Percentiles rank a stretch among this genome's conserved stretches.
phyloP scores from a whole-genome alignment of 1,284 basidiomycete genomes.

The Heterobasidion irregulare region DNA sequence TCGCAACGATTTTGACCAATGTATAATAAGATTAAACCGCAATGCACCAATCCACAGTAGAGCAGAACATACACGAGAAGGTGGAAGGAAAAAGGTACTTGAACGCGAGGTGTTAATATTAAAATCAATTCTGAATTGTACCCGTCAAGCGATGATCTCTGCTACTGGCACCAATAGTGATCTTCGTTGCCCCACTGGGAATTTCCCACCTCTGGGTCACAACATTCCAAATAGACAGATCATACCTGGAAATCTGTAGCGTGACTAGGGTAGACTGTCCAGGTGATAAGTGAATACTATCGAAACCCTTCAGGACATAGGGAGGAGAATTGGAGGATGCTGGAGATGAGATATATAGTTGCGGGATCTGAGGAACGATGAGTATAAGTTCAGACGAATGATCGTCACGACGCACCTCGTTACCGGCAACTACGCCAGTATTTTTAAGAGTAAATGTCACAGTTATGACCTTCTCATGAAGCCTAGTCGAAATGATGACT shows the following conservation, averaged over 20 bases:
- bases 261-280: slow-evolving; percentile 32
- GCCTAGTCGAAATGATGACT: slow-evolving; percentile 17
- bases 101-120: too few relatives aligned
- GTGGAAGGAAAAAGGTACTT: too few relatives aligned
- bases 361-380: slow-evolving; percentile 30
- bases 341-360: slow-evolving; percentile 41
- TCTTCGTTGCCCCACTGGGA: slow-evolving; percentile 31
- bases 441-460: slow-evolving; percentile 39
- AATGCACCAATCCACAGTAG: too few relatives aligned
- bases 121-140: neutral
- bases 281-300: slow-evolving; percentile 32
- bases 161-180: slow-evolving; percentile 47
- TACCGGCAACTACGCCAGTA: slow-evolving; percentile 34
- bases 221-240: slow-evolving; percentile 37
- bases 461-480: slow-evolving; percentile 36
- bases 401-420: slow-evolving; percentile 27
- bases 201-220: slow-evolving; percentile 35
- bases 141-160: slow-evolving; percentile 36
- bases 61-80: too few relatives aligned
- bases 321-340: slow-evolving; percentile 34
- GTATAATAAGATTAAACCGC: too few relatives aligned
- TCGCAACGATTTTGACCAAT: neutral
- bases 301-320: slow-evolving; percentile 40
- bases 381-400: neutral
- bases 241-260: slow-evolving; percentile 31